Evolutionary conservation across 2,329 filamentous ascomycete genomes (phyloP).

Genomic region (Chaetomium sp.): DNA sequence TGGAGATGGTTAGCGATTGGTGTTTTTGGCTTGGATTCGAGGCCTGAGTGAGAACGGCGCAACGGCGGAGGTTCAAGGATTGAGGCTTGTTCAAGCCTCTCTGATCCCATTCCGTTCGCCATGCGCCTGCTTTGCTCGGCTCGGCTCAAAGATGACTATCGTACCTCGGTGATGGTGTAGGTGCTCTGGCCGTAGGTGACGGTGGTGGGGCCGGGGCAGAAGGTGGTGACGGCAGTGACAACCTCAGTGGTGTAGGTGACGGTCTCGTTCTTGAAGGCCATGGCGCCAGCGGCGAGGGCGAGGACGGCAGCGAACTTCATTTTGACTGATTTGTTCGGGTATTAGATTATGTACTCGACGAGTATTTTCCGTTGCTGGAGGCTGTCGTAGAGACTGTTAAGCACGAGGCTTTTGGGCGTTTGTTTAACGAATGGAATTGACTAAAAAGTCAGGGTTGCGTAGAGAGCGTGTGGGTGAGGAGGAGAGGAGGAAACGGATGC

Average conservation of each 20-base stretch:
- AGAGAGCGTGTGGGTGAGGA: slow-evolving; percentile 54
- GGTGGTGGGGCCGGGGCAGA: slow-evolving; percentile 68
- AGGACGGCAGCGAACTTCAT: slow-evolving; percentile 65
- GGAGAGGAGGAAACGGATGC: slow-evolving; percentile 40
- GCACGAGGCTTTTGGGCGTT: slow-evolving; percentile 35
- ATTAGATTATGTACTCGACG: slow-evolving; percentile 43
- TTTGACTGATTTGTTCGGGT: slow-evolving; percentile 56
- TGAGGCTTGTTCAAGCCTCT: no score
- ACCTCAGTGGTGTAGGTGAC: slow-evolving; percentile 65
- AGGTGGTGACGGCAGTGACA: slow-evolving; percentile 68
- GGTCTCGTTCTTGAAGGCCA: slow-evolving; percentile 50
- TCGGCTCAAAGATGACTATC: slow-evolving; percentile 25
- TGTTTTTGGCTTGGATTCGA: neutral
- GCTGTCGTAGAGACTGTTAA: slow-evolving; percentile 35
- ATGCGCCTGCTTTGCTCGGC: neutral
- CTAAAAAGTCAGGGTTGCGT: slow-evolving; percentile 55
- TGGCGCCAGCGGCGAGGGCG: slow-evolving; percentile 54
- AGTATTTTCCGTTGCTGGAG: slow-evolving; percentile 33
- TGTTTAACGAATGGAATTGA: slow-evolving; percentile 60
- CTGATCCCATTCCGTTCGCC: no score
- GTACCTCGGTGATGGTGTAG: slow-evolving; percentile 68
- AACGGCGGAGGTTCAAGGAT: neutral
- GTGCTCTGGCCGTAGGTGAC: slow-evolving; percentile 66
- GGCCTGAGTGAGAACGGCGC: neutral
- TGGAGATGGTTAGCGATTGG: slow-evolving; percentile 36